Evolutionary conservation across 805 yeast species (phyloP), one percentile per base, ranked within the genome.

Genomic region (Isabelozyma heimii): DNA sequence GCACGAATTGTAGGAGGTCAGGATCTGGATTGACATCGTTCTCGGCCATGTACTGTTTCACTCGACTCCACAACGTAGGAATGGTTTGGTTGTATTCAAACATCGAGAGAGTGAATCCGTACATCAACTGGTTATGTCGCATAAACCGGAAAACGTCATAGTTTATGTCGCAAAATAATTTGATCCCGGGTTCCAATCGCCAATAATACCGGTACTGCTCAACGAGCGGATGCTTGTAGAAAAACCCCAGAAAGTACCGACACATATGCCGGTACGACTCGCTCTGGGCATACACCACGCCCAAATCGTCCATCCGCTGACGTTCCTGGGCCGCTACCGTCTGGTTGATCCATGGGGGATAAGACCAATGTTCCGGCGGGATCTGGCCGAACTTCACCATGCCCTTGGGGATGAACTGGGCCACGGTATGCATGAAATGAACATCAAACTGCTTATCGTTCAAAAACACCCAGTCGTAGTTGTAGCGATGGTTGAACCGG

Each of bases 381-480:
- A 89, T 79, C 30, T 65, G 54, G 10, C 91, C 95, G 61, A 83
- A 89, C 48, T 77, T 75, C 37, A 83, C 80, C 4, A 60, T 65
- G 37, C 92, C 91, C 12, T 44, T 17, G 2, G 87, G 75, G n/a
- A 84, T 79, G 12, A 75, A 58, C 16, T 75, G 75, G 10, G 73
- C 52, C 1, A 86, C 77, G 24, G 71, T 63, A 26, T 66, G 60
- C 48, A 70, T 76, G 63, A 88, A 89, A 52, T 79, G 80, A 3
- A 73, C 76, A 40, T 76, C 61, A 63, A 89, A 89, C 2, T 79
- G 81, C 52, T 73, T 79, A 59, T 89, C 91, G 63, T 89, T 89
- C 43, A 88, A 65, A 57, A 89, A 88, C 2, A 87, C 84, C 89
- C 91, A 88, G 63, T 88, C 94, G 60, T 88, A 87, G 55, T 82